Conservation (phyloP, 192 early-diverging fungal genomes). For the Coemansia sp. region DNA sequence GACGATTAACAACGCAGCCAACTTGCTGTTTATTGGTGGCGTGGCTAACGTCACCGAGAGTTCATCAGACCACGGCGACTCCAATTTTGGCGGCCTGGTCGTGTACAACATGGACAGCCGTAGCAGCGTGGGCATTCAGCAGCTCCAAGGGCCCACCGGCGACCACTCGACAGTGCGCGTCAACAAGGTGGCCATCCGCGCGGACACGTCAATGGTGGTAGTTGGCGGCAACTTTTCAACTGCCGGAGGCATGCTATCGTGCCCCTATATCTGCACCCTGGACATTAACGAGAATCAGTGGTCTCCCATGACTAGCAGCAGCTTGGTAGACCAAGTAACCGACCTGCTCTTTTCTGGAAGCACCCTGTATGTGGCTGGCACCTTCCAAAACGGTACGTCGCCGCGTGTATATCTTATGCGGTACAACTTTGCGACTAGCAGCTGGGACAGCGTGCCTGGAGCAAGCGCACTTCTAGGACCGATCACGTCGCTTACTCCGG, state of each 20-base stretch:
- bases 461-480: constrained; percentile 58
- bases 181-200: constrained; percentile 48
- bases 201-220: constrained; percentile 51
- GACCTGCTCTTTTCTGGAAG: constrained; percentile 50
- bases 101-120: constrained; percentile 57
- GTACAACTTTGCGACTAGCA: constrained; percentile 56
- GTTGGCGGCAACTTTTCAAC: constrained; percentile 55
- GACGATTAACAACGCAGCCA: constrained; percentile 54
- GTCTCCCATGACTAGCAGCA: constrained; percentile 45
- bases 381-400: constrained; percentile 58
- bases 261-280: constrained; percentile 52
- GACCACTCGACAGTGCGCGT: constrained; percentile 29
- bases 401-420: constrained; percentile 46
- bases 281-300: constrained; percentile 57
- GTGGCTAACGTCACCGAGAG: constrained; percentile 38
- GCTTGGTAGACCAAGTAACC: constrained; percentile 39
- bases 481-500: constrained; percentile 49
- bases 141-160: constrained; percentile 26
- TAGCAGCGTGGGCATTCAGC: constrained; percentile 18
- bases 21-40: constrained; percentile 64
- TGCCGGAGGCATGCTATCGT: constrained; percentile 43
- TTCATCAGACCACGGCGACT: not conserved
- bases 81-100: constrained; percentile 51
- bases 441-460: constrained; percentile 54
- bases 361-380: constrained; percentile 57